Conservation (phyloP, 371 early-diverging fungal species). For the Syncephalastrum contaminatum region DNA sequence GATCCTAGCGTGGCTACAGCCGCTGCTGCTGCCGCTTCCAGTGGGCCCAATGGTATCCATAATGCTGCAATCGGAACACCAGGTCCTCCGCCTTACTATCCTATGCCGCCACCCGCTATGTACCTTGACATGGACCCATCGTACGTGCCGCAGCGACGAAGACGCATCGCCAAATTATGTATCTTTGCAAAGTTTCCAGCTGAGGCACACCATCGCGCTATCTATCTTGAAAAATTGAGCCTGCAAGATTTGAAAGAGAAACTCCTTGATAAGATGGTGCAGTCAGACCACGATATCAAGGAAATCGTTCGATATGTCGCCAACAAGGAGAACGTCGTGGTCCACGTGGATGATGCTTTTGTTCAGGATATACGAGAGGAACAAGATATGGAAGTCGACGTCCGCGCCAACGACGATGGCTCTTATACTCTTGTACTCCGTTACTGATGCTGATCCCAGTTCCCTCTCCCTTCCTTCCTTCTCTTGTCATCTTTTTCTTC, state of each 20-base stretch:
- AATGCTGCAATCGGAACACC: slow-evolving; percentile 31
- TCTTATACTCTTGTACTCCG: slow-evolving; percentile 40
- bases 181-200: slow-evolving; percentile 46
- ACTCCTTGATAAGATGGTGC: slow-evolving; percentile 36
- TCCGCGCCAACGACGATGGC: slow-evolving; percentile 41
- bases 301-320: slow-evolving; percentile 39
- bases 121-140: slow-evolving; percentile 1
- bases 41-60: slow-evolving; percentile 28
- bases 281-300: slow-evolving; percentile 5
- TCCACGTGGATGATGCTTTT: slow-evolving; percentile 50
- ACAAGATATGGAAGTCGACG: slow-evolving; percentile 54
- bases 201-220: slow-evolving; percentile 46
- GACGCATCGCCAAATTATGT: slow-evolving; percentile 32
- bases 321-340: slow-evolving; percentile 31
- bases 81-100: slow-evolving; percentile 30
- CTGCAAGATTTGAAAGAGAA: slow-evolving; percentile 35
- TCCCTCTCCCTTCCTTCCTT: slow-evolving; percentile 1
- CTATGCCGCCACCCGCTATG: slow-evolving; percentile 9
- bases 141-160: slow-evolving; percentile 1
- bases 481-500: neutral
- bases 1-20: neutral
- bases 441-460: slow-evolving; percentile 16
- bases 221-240: slow-evolving; percentile 54
- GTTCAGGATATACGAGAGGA: slow-evolving; percentile 53
- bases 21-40: neutral